phyloP scores from a whole-genome alignment of 2,329 filamentous ascomycete genomes.

The Purpureocillium lavendulum region DNA sequence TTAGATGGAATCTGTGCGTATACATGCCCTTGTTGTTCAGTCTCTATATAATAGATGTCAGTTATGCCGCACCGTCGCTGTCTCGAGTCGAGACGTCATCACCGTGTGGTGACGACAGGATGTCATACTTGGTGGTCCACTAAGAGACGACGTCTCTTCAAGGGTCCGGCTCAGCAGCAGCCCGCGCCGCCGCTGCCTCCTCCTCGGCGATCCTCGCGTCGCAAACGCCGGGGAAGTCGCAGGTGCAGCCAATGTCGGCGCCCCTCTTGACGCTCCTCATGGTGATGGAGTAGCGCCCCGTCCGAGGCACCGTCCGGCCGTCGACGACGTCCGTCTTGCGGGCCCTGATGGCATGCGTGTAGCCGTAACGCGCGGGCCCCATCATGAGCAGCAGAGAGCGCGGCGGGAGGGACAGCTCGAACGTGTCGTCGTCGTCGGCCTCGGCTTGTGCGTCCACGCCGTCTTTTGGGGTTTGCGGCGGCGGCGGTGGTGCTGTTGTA shows the following conservation, averaged over 20 bases:
- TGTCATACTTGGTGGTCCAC: too few relatives aligned
- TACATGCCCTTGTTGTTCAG: too few relatives aligned
- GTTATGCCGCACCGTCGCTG: too few relatives aligned
- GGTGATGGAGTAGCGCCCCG: constrained; percentile 1
- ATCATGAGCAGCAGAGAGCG: constrained; percentile 3
- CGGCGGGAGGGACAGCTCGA: constrained; percentile 3
- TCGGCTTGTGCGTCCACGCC: background rate
- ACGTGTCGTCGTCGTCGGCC: background rate
- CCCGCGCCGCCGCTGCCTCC: background rate
- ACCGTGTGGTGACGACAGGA: too few relatives aligned
- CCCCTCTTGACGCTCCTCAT: constrained; percentile 1
- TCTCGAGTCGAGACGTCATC: too few relatives aligned
- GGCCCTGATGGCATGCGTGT: constrained; percentile 5
- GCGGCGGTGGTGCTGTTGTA: too few relatives aligned
- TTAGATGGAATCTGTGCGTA: too few relatives aligned
- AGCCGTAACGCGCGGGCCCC: constrained; percentile 3
- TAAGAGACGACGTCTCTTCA: too few relatives aligned
- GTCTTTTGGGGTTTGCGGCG: background rate
- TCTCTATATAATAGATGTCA: too few relatives aligned
- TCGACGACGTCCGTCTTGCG: constrained; percentile 5
- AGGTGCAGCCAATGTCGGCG: background rate
- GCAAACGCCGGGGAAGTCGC: constrained; percentile 1
- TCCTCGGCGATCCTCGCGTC: constrained; percentile 3
- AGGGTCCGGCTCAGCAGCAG: too few relatives aligned
- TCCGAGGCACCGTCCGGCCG: constrained; percentile 3